phyloP scores from a whole-genome alignment of 139 green algal genomes.

The Coelastrella sp. region DNA sequence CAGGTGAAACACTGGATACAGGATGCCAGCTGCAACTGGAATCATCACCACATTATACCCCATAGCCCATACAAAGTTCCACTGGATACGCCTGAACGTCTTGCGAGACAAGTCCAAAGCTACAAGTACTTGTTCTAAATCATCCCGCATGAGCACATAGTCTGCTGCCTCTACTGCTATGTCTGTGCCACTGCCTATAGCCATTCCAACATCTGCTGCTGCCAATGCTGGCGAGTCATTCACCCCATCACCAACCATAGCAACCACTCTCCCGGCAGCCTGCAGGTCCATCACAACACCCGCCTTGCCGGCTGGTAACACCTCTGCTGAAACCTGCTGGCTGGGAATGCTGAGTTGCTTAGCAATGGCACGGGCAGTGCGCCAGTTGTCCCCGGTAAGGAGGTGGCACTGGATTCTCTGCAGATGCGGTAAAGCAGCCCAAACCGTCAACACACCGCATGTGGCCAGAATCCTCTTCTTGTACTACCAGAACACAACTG shows the following conservation, averaged over 20 bases:
- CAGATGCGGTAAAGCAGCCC: neutral
- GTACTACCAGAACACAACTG: no score
- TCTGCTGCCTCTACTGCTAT: slow-evolving; percentile 85
- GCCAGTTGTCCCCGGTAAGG: slow-evolving; percentile 93
- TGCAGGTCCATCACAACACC: slow-evolving; percentile 62
- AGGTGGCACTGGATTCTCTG: slow-evolving; percentile 62
- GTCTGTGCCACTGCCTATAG: slow-evolving; percentile 82
- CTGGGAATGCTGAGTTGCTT: slow-evolving; percentile 66
- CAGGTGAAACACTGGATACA: slow-evolving; percentile 77
- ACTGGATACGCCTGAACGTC: slow-evolving; percentile 88
- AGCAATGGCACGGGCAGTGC: slow-evolving; percentile 82
- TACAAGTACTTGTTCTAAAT: slow-evolving; percentile 90
- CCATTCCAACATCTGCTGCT: slow-evolving; percentile 95
- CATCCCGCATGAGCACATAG: slow-evolving; percentile 93
- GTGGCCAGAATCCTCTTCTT: no score
- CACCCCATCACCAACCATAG: slow-evolving; percentile 98
- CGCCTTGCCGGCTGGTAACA: slow-evolving; percentile 84
- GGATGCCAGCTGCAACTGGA: slow-evolving; percentile 81
- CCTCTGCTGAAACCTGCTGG: slow-evolving; percentile 72
- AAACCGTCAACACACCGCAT: no score
- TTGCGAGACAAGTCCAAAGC: slow-evolving; percentile 89
- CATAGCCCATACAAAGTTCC: slow-evolving; percentile 96
- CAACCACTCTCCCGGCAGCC: slow-evolving; percentile 73
- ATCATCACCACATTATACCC: slow-evolving; percentile 95
- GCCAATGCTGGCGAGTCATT: slow-evolving; percentile 98